Evolutionary conservation across 441 rosid genomes (phyloP).

Genomic region (Metrosideros polymorpha): DNA sequence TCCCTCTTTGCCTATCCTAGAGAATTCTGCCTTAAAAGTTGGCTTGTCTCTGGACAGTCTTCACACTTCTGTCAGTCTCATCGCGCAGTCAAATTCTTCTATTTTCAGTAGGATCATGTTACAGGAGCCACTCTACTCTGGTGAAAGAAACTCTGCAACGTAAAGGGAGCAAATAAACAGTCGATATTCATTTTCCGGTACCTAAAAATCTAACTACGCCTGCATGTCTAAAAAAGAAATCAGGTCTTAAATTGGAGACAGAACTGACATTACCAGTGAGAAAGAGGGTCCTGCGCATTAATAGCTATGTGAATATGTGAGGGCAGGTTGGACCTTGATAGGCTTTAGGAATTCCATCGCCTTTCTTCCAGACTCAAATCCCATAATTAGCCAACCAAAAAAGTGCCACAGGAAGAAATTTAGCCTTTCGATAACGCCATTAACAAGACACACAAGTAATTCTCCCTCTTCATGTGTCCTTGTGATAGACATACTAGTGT

Average conservation of each 20-base stretch:
- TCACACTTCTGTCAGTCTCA: not conserved
- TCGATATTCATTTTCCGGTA: not conserved
- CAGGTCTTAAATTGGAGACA: not conserved
- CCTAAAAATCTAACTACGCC: not conserved
- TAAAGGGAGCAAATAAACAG: not conserved
- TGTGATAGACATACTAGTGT: not conserved
- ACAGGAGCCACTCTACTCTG: not conserved
- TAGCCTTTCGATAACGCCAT: slow-evolving; percentile 26
- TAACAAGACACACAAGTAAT: not conserved
- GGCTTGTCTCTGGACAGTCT: not conserved
- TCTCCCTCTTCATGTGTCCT: not conserved
- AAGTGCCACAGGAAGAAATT: slow-evolving; percentile 36
- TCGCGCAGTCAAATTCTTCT: not conserved
- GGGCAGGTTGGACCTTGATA: not conserved
- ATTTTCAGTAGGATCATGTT: not conserved
- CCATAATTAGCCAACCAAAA: slow-evolving; percentile 42
- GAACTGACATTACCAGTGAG: not conserved
- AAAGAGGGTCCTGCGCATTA: not conserved
- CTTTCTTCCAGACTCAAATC: slow-evolving; percentile 40
- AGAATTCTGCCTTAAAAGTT: not conserved
- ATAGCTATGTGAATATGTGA: not conserved
- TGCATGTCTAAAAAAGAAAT: not conserved
- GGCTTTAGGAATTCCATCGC: slow-evolving; percentile 11
- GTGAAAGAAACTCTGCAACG: not conserved
- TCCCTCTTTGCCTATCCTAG: not conserved